A percentile compares a stretch with the other conserved stretches of the same genome.
phyloP scores from a whole-genome alignment of 306 rosid genomes.

The Cicer pinnatifidum region DNA sequence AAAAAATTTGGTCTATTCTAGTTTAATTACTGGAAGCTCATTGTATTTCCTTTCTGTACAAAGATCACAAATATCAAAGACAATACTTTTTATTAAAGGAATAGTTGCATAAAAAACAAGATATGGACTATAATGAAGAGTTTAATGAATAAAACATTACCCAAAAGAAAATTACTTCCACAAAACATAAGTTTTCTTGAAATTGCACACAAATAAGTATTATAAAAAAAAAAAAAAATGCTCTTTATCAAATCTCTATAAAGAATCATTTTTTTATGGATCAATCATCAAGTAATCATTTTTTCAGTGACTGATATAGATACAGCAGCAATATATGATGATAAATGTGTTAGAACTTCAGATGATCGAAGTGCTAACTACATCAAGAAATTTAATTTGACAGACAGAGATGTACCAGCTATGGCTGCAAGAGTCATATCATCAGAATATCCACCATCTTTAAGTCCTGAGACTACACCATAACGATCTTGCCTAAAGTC shows the following conservation, averaged over 20 bases:
- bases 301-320: slow-evolving; percentile 11
- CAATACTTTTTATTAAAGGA: background rate
- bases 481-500: slow-evolving; percentile 82
- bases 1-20: background rate
- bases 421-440: slow-evolving; percentile 99
- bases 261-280: slow-evolving; percentile 26
- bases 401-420: slow-evolving; percentile 63
- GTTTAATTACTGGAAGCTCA: slow-evolving; percentile 17
- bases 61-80: slow-evolving; percentile 12
- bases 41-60: background rate
- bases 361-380: slow-evolving; percentile 10
- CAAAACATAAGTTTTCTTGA: background rate
- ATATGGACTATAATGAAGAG: background rate
- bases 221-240: slow-evolving; percentile 6
- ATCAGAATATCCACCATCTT: slow-evolving; percentile 95
- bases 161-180: slow-evolving; percentile 32
- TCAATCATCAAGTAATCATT: slow-evolving; percentile 9
- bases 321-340: slow-evolving; percentile 9
- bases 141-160: slow-evolving; percentile 24
- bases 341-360: slow-evolving; percentile 22
- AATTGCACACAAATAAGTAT: slow-evolving; percentile 15
- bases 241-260: slow-evolving; percentile 3
- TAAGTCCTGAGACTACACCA: slow-evolving; percentile 85
- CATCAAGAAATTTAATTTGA: slow-evolving; percentile 9
- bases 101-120: background rate